Base-by-base conservation (phyloP, 768 basidiomycete genomes). In the Obba rivulosa region DNA sequence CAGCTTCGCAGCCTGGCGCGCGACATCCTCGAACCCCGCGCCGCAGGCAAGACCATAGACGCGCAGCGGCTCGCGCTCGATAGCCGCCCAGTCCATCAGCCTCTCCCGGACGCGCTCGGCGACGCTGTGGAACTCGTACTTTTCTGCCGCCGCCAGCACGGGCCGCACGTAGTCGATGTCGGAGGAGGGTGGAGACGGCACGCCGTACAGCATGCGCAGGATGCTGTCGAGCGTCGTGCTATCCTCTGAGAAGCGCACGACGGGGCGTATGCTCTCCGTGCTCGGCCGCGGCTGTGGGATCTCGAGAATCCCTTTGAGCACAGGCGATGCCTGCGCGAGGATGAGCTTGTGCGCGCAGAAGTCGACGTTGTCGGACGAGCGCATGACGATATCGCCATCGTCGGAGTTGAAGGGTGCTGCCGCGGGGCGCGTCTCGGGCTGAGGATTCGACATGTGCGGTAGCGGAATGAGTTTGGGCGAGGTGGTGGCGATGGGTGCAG, bases 341-440 rank as follows among this genome's bases (percentile, higher is more conserved):
- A 82, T 67, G 38, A 74, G 55, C 53, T 75, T 78, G 70, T 76
- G 76, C 40, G 75, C 71, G 47, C 71, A 71, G 60, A 80, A 81
- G 50, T 69, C 62, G 52, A 69, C 64, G 25, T 61, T 58, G 58
- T 82, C 80, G 45, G 75, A 76, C 5, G 79, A 77, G 48, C 77
- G 73, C 34, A 83, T 66, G 47, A 81, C 72, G 43, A 81, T 64
- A 53, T 81, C 78, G 5, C 55, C 59, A 25, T 42, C 24, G 1
- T n/a, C n/a, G n/a, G n/a, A n/a, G n/a, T n/a, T n/a, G n/a, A n/a
- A n/a, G n/a, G n/a, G n/a, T n/a, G n/a, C n/a, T n/a, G n/a, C n/a
- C n/a, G n/a, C n/a, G n/a, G n/a, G n/a, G n/a, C n/a, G n/a, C n/a
- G n/a, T n/a, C n/a, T n/a, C n/a, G n/a, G n/a, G n/a, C n/a, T n/a